phyloP scores from a whole-genome alignment of 352 stramenopile genomes.

The Pythium aristosporum region DNA sequence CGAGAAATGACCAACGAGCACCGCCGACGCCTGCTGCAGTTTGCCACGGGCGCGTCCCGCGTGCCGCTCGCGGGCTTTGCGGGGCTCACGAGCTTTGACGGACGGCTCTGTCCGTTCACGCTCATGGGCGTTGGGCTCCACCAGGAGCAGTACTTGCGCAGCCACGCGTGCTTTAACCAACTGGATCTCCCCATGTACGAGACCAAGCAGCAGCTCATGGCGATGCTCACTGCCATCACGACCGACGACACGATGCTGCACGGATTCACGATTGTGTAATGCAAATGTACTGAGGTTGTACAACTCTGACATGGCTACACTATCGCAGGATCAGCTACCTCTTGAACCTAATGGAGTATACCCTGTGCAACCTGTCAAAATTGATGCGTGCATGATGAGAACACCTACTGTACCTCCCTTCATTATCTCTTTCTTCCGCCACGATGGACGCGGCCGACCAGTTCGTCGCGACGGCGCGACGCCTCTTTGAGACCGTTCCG shows the following conservation, averaged over 20 bases:
- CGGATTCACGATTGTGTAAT: slow-evolving; percentile 66
- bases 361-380: neutral
- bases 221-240: slow-evolving; percentile 56
- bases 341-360: neutral
- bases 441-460: slow-evolving; percentile 37
- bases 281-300: slow-evolving; percentile 9
- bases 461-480: slow-evolving; percentile 48
- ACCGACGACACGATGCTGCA: slow-evolving; percentile 49
- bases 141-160: slow-evolving; percentile 59
- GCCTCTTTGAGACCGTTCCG: slow-evolving; percentile 65
- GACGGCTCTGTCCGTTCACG: slow-evolving; percentile 31
- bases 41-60: slow-evolving; percentile 25
- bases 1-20: slow-evolving; percentile 41
- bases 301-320: slow-evolving; percentile 2
- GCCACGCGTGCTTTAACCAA: slow-evolving; percentile 49
- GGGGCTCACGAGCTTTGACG: slow-evolving; percentile 26
- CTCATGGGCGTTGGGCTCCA: slow-evolving; percentile 20
- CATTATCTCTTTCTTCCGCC: neutral
- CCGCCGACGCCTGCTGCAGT: slow-evolving; percentile 40
- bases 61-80: slow-evolving; percentile 23
- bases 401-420: neutral
- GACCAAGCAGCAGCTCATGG: slow-evolving; percentile 79
- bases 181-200: slow-evolving; percentile 93
- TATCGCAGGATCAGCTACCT: neutral
- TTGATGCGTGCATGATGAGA: neutral